Base-by-base conservation (phyloP, 345 rosid species). In the Microthlaspi erraticum region DNA sequence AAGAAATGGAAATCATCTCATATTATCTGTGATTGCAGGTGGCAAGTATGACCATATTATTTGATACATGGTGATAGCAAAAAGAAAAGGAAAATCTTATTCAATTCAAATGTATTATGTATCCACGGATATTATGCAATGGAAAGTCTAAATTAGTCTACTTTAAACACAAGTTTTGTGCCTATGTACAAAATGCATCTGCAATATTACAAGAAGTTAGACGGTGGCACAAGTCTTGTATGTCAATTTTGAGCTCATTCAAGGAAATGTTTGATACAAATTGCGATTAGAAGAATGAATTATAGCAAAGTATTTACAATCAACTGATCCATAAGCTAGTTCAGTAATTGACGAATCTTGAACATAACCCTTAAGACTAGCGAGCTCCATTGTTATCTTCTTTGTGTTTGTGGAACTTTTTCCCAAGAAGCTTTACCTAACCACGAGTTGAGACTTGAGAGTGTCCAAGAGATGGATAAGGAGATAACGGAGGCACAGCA, bases 401-500 rank as follows among this genome's bases (percentile, higher is more conserved):
- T 71, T 60, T 10, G 39, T 33, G 20, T 36, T 55, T 70, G 66
- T 37, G n/a, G 56, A 32, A 8, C 44, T 23, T 44, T 18, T 6
- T 7, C 36, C 67, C 7, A 48, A 42, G 18, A 23, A 7, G 66
- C 32, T 26, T 26, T 73, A 91, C 16, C 49, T 77, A 31, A 76
- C 82, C 80, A 74, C 67, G 2, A 88, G 80, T 53, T 64, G 67
- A 0, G 1, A 87, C 78, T 51, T 60, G 66, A 1, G 85, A 75
- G 55, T 57, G 75, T 16, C 85, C 83, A 8, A 84, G 52, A 5
- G 81, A 48, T 46, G 80, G 80, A 54, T 79, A 81, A 0, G 96
- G 98, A 48, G 96, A 85, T 69, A 86, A 80, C 64, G 86, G 92
- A 7, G 98, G 93, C 50, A 90, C 82, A 4, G 77, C 75, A 52